Conservation (phyloP, 2,329 filamentous ascomycete species). For the Fusarium sp. region DNA sequence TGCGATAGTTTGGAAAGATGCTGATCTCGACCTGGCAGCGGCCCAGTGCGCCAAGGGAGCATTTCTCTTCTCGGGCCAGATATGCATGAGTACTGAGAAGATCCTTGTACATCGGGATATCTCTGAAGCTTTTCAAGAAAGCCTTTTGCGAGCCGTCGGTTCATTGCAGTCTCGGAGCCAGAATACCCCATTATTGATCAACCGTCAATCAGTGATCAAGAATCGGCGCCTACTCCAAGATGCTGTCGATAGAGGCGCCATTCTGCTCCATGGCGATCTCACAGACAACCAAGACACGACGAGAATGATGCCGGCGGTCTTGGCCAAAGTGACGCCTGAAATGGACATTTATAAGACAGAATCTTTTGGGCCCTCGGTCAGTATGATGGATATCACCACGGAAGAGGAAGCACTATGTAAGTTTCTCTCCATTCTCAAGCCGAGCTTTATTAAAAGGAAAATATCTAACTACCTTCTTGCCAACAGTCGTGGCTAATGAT, state of each 20-base stretch:
- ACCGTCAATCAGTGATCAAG: not conserved
- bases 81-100: too few species aligned
- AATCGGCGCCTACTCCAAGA: slow-evolving; percentile 17
- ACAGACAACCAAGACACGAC: slow-evolving; percentile 5
- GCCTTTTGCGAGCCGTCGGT: not conserved
- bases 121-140: too few species aligned
- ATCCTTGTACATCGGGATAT: not conserved
- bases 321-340: slow-evolving; percentile 3
- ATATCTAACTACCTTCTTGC: too few species aligned
- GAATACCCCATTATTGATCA: too few species aligned
- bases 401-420: slow-evolving; percentile 69
- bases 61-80: too few species aligned
- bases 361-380: slow-evolving; percentile 31
- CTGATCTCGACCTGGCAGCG: too few species aligned
- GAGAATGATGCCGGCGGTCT: slow-evolving; percentile 14
- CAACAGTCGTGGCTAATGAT: slow-evolving; percentile 76
- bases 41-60: too few species aligned
- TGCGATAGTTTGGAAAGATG: too few species aligned
- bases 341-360: slow-evolving; percentile 22
- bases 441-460: too few species aligned
- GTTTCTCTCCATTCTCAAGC: too few species aligned
- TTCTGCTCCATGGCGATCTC: slow-evolving; percentile 9
- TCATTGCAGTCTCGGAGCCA: not conserved
- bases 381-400: slow-evolving; percentile 11
- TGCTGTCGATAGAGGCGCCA: slow-evolving; percentile 22